phyloP scores from a whole-genome alignment of 306 rosid species.

The Spatholobus suberectus region DNA sequence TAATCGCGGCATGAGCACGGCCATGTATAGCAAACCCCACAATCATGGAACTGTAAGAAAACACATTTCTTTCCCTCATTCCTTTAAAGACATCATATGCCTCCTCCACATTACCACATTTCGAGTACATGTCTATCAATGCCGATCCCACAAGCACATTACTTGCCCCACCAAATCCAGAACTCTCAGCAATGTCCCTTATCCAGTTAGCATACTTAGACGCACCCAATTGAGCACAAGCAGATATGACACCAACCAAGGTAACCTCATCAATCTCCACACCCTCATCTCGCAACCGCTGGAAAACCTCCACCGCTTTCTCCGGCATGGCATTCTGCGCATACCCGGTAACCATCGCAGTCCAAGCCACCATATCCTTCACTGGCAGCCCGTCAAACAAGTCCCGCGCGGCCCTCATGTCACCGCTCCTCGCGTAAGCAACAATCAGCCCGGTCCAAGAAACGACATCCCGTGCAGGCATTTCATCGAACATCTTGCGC shows the following conservation, averaged over 20 bases:
- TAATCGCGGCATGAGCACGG: constrained; percentile 61
- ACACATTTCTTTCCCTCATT: constrained; percentile 73
- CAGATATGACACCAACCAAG: constrained; percentile 73
- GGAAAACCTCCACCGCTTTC: constrained; percentile 68
- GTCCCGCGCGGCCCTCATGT: constrained; percentile 65
- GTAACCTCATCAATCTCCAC: constrained; percentile 68
- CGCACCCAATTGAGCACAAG: constrained; percentile 81
- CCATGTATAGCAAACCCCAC: constrained; percentile 81
- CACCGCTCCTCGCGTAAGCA: constrained; percentile 64
- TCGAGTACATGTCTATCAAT: constrained; percentile 78
- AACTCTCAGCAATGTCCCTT: constrained; percentile 62
- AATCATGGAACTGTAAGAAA: constrained; percentile 85
- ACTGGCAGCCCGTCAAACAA: constrained; percentile 64
- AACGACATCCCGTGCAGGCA: constrained; percentile 72
- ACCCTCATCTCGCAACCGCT: constrained; percentile 50
- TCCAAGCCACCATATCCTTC: constrained; percentile 92
- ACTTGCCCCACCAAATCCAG: constrained; percentile 52
- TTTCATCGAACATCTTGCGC: constrained; percentile 83
- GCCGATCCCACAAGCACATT: constrained; percentile 88
- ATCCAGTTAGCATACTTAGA: constrained; percentile 66
- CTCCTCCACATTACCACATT: constrained; percentile 75
- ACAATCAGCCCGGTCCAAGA: constrained; percentile 86
- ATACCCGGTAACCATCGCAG: constrained; percentile 79
- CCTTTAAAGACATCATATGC: constrained; percentile 65
- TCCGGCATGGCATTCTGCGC: constrained; percentile 76